Evolutionary conservation across 164 flowering plant genomes (phyloP).

Genomic region (Pachysandra terminalis): DNA sequence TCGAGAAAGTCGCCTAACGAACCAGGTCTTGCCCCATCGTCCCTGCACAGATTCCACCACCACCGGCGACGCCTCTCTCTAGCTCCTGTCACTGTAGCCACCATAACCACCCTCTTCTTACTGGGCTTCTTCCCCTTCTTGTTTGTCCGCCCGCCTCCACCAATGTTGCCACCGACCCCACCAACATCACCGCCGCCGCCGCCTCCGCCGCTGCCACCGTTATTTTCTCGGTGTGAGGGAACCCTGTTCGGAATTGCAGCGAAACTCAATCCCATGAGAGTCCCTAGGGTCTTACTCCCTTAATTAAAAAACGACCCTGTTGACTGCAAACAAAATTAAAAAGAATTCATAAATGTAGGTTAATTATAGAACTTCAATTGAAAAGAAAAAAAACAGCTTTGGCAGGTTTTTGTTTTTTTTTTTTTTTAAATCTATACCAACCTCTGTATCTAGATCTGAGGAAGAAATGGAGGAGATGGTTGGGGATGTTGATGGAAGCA

Average conservation of each 20-base stretch:
- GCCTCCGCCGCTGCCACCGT: constrained; percentile 8
- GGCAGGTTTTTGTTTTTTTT: too few relatives aligned
- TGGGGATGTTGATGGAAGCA: constrained; percentile 53
- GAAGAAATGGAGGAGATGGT: constrained; percentile 59
- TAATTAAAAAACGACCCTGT: constrained; percentile 91
- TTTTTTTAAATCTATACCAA: background rate
- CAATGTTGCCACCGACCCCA: background rate
- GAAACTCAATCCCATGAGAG: constrained; percentile 74
- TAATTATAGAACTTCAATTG: background rate
- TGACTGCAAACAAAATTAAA: constrained; percentile 36
- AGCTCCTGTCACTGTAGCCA: constrained; percentile 5
- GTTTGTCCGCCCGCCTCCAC: constrained; percentile 9
- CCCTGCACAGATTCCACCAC: constrained; percentile 75
- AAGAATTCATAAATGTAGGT: background rate
- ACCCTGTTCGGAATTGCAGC: constrained; percentile 47
- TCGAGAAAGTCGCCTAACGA: constrained; percentile 73
- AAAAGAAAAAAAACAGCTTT: background rate
- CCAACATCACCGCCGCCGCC: too few relatives aligned
- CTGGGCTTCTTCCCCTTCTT: constrained; percentile 18
- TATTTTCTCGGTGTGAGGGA: constrained; percentile 31
- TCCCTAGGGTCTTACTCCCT: constrained; percentile 72
- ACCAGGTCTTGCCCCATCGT: constrained; percentile 42
- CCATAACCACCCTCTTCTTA: constrained; percentile 11
- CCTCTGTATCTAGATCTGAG: constrained; percentile 80
- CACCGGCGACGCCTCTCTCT: constrained; percentile 24